These are phyloP conservation scores for Claviceps spartinae DNA, from an alignment of 2,329 filamentous ascomycete genomes.

Conservation along the genomic window DNA sequence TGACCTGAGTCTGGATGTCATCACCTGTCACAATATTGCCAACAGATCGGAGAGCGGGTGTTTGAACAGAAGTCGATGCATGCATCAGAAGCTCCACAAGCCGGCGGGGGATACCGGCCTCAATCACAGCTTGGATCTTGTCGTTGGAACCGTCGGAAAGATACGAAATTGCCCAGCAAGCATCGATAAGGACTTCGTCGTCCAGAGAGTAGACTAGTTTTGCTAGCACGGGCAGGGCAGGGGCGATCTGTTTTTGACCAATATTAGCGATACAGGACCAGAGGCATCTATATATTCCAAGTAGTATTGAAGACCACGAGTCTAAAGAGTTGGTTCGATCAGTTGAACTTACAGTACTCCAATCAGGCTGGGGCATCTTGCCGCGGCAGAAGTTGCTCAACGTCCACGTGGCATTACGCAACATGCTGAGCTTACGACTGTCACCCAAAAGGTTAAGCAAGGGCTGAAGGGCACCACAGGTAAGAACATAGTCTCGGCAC, in stretches of 20 bases:
- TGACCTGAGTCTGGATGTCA: constrained; percentile 96
- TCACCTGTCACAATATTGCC: constrained; percentile 98
- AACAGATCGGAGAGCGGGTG: constrained; percentile 88
- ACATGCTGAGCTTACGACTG: constrained; percentile 98
- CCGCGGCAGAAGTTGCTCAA: constrained; percentile 99
- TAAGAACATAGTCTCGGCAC: constrained; percentile 92
- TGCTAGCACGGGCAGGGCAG: constrained; percentile 83
- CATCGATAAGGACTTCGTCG: constrained; percentile 95
- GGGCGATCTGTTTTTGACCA: constrained; percentile 55
- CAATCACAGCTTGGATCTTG: constrained; percentile 98
- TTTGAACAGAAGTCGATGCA: constrained; percentile 95
- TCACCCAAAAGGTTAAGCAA: constrained; percentile 83
- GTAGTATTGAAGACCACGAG: too few relatives aligned
- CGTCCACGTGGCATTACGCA: constrained; percentile 97
- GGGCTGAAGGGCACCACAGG: constrained; percentile 80
- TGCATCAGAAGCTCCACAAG: constrained; percentile 97
- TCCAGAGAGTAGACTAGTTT: constrained; percentile 98
- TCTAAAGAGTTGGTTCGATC: not conserved
- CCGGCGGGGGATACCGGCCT: constrained; percentile 90
- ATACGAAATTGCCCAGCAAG: constrained; percentile 99
- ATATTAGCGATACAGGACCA: too few relatives aligned
- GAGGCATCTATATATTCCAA: too few relatives aligned
- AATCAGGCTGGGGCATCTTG: constrained; percentile 97
- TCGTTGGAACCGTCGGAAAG: constrained; percentile 96
- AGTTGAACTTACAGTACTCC: constrained; percentile 62